phyloP scores from a whole-genome alignment of 345 rosid genomes.

The Iberis pinnata region DNA sequence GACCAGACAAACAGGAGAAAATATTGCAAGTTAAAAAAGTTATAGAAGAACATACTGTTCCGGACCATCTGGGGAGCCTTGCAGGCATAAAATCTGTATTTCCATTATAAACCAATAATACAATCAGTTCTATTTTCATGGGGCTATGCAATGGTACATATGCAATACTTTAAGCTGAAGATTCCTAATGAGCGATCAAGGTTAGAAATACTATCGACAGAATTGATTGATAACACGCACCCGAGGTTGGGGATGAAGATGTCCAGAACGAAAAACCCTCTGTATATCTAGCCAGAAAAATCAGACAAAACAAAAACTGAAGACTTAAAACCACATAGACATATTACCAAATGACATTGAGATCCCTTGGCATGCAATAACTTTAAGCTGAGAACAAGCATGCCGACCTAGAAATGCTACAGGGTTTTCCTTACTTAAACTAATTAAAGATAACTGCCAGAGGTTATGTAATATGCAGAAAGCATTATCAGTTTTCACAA shows the following conservation, averaged over 20 bases:
- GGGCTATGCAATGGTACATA: neutral
- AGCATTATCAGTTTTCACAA: neutral
- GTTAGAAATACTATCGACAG: neutral
- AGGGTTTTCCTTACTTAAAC: no score
- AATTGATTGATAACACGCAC: slow-evolving; percentile 39
- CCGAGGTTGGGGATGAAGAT: slow-evolving; percentile 78
- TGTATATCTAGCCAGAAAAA: slow-evolving; percentile 55
- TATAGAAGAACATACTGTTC: slow-evolving; percentile 63
- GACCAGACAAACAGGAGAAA: slow-evolving; percentile 17
- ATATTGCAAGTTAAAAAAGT: slow-evolving; percentile 7
- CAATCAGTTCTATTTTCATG: neutral
- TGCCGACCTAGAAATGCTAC: neutral
- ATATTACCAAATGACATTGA: neutral
- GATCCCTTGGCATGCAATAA: neutral
- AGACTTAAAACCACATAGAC: neutral
- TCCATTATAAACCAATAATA: slow-evolving; percentile 18
- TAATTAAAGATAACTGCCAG: neutral
- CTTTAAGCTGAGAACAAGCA: slow-evolving; percentile 7
- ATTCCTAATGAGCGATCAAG: slow-evolving; percentile 3
- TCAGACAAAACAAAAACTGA: slow-evolving; percentile 38
- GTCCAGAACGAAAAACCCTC: slow-evolving; percentile 74
- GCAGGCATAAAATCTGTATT: slow-evolving; percentile 87
- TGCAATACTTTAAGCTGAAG: neutral
- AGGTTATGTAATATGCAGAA: neutral
- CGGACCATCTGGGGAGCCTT: slow-evolving; percentile 95